These are phyloP conservation scores for Hemisphaericaspora subhashii DNA, from an alignment of 1,139 yeast genomes.

Conservation along the genomic window DNA sequence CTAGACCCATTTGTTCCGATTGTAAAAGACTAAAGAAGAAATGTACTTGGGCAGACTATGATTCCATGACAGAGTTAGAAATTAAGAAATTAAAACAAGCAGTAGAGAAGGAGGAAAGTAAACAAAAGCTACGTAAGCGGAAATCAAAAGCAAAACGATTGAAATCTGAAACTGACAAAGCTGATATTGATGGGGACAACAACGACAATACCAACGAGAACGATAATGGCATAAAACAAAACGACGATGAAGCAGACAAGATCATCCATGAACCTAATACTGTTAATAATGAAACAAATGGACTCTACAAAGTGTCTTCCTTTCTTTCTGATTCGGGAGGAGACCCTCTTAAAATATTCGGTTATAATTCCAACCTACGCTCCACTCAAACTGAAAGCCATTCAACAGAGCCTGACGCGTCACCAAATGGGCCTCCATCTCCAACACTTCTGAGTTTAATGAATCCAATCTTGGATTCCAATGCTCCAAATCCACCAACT, in stretches of 20 bases:
- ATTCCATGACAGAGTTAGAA: constrained; percentile 28
- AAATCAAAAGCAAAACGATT: constrained; percentile 16
- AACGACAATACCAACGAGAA: too few species aligned
- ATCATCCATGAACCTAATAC: background rate
- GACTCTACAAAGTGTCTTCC: background rate
- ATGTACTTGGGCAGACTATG: constrained; percentile 46
- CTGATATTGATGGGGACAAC: background rate
- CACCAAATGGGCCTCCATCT: constrained; percentile 10
- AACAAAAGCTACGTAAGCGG: constrained; percentile 35
- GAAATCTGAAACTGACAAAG: too few species aligned
- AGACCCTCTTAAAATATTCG: constrained; percentile 9
- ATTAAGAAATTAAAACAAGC: constrained; percentile 23
- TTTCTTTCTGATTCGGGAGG: constrained; percentile 3
- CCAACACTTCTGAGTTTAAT: constrained; percentile 16
- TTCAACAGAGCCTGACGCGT: background rate
- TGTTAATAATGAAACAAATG: background rate
- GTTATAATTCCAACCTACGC: constrained; percentile 10
- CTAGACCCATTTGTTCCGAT: constrained; percentile 58
- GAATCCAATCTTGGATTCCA: constrained; percentile 11
- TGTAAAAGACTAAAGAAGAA: constrained; percentile 54
- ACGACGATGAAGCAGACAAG: background rate
- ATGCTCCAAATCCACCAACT: background rate
- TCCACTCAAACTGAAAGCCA: constrained; percentile 4
- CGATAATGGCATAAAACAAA: background rate
- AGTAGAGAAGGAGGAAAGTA: constrained; percentile 33